A percentile compares a stretch with the other conserved stretches of the same genome.
Evolutionary conservation across 1,139 yeast genomes (phyloP).

Genomic region (Diutina neorugosa): DNA sequence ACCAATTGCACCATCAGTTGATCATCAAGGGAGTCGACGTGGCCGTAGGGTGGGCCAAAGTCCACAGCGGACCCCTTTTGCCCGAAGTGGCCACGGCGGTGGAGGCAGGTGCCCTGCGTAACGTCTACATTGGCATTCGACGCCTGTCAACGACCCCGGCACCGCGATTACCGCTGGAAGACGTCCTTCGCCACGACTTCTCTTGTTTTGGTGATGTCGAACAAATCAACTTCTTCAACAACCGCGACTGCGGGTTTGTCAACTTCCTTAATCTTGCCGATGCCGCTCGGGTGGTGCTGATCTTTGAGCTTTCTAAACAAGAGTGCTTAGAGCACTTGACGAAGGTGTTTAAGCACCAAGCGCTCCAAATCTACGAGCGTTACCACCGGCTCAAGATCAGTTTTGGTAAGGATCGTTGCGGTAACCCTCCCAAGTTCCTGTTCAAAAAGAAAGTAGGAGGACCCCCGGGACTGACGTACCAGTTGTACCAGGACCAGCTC

Average conservation of each 20-base stretch:
- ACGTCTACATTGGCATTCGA: slow-evolving; percentile 32
- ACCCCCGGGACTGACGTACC: neutral
- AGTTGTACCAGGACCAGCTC: slow-evolving; percentile 1
- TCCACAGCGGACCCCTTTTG: slow-evolving; percentile 28
- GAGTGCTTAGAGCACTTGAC: neutral
- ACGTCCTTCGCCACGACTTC: slow-evolving; percentile 23
- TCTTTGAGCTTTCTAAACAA: slow-evolving; percentile 13
- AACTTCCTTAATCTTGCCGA: slow-evolving; percentile 30
- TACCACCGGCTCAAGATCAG: slow-evolving; percentile 29
- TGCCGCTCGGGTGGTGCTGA: slow-evolving; percentile 25
- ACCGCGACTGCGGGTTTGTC: slow-evolving; percentile 34
- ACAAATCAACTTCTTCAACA: slow-evolving; percentile 34
- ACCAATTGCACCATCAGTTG: slow-evolving; percentile 33
- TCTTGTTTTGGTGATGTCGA: slow-evolving; percentile 30
- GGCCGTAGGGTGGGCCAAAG: slow-evolving; percentile 36
- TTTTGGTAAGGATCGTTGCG: slow-evolving; percentile 38
- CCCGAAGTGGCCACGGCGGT: slow-evolving; percentile 32
- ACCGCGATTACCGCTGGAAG: slow-evolving; percentile 15
- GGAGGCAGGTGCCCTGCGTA: slow-evolving; percentile 37
- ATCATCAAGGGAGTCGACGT: slow-evolving; percentile 35
- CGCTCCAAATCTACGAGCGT: slow-evolving; percentile 20
- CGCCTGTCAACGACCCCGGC: neutral
- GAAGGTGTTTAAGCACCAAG: neutral
- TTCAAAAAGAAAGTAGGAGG: slow-evolving; percentile 6
- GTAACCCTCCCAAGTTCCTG: slow-evolving; percentile 27